Evolutionary conservation across 2,329 filamentous ascomycete species (phyloP).

Genomic region (Byssoonygena ceratinophila): DNA sequence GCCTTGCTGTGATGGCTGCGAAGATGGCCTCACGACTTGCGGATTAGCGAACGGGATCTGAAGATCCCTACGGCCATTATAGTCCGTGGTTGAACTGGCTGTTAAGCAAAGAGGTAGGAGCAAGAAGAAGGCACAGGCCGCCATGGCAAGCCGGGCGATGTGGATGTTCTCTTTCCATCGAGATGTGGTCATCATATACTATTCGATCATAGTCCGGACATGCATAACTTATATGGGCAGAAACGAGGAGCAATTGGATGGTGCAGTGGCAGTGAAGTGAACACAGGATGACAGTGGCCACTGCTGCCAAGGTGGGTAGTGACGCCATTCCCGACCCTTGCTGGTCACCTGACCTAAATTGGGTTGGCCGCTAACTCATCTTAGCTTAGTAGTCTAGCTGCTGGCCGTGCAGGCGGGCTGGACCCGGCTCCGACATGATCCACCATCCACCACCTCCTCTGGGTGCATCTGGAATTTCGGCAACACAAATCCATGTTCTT

Average conservation of each 20-base stretch:
- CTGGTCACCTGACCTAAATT: neutral
- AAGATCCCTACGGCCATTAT: neutral
- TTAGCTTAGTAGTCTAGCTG: neutral
- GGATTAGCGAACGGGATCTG: constrained; percentile 1
- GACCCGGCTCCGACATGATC: no score
- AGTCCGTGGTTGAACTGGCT: neutral
- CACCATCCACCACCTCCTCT: no score
- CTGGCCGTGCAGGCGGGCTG: no score
- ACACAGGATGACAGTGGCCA: no score
- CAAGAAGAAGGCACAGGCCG: neutral
- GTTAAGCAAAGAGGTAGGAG: neutral
- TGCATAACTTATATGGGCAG: neutral
- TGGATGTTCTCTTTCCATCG: neutral
- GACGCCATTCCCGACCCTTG: neutral
- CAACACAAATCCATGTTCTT: no score
- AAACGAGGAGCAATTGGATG: neutral
- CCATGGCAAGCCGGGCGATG: constrained; percentile 1
- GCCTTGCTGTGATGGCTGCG: constrained; percentile 18
- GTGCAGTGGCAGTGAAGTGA: neutral
- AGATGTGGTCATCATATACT: constrained; percentile 4
- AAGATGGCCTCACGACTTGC: constrained; percentile 20
- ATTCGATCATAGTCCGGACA: no score
- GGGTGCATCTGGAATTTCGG: no score
- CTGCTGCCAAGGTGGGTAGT: neutral
- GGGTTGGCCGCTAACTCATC: neutral